Base-by-base conservation (phyloP, 2,329 filamentous ascomycete genomes). In the Allantophomopsis cytisporea region DNA sequence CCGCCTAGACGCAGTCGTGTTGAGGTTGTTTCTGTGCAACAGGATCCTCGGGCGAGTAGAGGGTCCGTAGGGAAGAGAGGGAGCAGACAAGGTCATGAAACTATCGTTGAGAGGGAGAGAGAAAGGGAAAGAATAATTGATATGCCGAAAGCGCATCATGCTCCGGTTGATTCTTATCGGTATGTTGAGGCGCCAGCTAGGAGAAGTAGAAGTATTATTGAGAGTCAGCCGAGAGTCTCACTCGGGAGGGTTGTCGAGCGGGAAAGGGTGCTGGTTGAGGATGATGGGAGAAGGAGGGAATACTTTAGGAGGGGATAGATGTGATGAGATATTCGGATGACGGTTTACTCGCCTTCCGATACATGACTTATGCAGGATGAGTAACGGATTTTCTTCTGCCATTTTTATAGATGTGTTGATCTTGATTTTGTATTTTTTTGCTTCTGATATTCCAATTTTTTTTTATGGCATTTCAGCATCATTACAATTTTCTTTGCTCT, bases 241-340 rank as follows among this genome's bases (percentile, higher is more conserved):
- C 18, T 20, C 14, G 45, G 43, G 21, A 15, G 50, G 35, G 10
- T 51, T 8, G 35, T 43, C 4, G 49, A 50, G 42, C 45, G 48
- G 33, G 48, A 50, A 35, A 37, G 49, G 33, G 46, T 51, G 3
- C 44, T 52, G 7, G 37, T 50, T 42, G 47, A 50, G 34, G 49
- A 50, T 47, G 49, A 43, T n/a, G 48, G 45, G 17, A 46, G 50
- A 41, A 50, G 50, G 43, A 49, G 46, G 39, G 50, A 52, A 39
- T 52, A 51, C 42, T 50, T 51, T 46, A 39, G 49, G 6, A 35
- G 43, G 40, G 23, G 23, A 12, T 28, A 28, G 23, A 20, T 20
- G 23, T 4, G 23, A 12, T 28, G 11, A 12, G 23, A 12, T 10
- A 8, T 8, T 28, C 10, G 23, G 23, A 8, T 28, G 23, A 12